A percentile compares a stretch with the other conserved stretches of the same genome.
Conservation (phyloP, 352 stramenopile genomes). For the Phytophthora nicotianae region DNA sequence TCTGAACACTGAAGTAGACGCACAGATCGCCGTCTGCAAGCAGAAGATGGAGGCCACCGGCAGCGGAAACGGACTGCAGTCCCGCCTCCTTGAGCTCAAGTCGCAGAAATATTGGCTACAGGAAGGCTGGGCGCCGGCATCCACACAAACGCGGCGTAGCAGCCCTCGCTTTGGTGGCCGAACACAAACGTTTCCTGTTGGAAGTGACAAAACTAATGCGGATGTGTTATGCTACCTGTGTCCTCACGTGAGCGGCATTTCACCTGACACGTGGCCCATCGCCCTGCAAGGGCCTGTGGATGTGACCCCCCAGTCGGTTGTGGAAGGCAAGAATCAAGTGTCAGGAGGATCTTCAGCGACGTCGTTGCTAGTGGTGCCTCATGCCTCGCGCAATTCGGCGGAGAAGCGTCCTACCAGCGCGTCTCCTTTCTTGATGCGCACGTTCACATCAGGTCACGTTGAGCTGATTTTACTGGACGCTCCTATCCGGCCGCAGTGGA, state of each 20-base stretch:
- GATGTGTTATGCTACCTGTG: constrained; percentile 51
- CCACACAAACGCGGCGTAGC: constrained; percentile 6
- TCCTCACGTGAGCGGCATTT: constrained; percentile 76
- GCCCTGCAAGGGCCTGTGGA: constrained; percentile 71
- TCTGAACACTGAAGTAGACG: constrained; percentile 68
- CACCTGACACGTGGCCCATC: constrained; percentile 75
- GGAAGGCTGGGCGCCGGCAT: constrained; percentile 55
- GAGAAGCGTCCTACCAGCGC: constrained; percentile 41
- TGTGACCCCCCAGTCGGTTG: constrained; percentile 56
- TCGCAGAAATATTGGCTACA: constrained; percentile 88
- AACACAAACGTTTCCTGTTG: background rate
- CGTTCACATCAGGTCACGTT: constrained; percentile 78
- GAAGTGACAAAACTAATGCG: constrained; percentile 12
- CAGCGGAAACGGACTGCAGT: constrained; percentile 32
- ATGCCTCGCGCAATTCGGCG: constrained; percentile 26
- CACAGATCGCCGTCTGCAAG: constrained; percentile 59
- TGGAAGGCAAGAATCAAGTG: constrained; percentile 59
- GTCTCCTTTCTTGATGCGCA: constrained; percentile 67
- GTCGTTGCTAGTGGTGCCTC: constrained; percentile 61
- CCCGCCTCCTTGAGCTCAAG: constrained; percentile 65
- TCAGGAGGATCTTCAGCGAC: constrained; percentile 48
- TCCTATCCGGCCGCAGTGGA: constrained; percentile 69
- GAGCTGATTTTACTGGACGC: constrained; percentile 73
- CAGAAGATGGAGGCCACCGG: constrained; percentile 33
- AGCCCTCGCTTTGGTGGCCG: constrained; percentile 22